phyloP scores from a whole-genome alignment of 2,329 filamentous ascomycete species.

The Penicillium griseofulvum region DNA sequence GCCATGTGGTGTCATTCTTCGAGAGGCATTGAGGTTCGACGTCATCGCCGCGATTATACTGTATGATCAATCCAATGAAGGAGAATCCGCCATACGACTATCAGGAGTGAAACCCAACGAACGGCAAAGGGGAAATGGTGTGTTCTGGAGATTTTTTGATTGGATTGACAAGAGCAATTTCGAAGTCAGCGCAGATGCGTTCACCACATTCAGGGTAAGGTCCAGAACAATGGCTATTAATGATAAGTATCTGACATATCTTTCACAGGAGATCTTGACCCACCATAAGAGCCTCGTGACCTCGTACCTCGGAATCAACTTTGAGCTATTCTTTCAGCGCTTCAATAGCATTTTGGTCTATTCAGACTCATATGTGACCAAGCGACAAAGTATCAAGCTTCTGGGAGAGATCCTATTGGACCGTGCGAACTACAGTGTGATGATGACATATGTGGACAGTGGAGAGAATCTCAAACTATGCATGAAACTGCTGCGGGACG shows the following conservation, averaged over 20 bases:
- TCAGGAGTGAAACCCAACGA: slow-evolving; percentile 73
- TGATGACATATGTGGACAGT: slow-evolving; percentile 94
- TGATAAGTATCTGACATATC: background rate
- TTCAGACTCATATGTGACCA: slow-evolving; percentile 95
- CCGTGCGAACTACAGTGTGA: slow-evolving; percentile 93
- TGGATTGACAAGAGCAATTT: slow-evolving; percentile 98
- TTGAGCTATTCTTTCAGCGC: slow-evolving; percentile 85
- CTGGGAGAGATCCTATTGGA: slow-evolving; percentile 93
- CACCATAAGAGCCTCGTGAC: slow-evolving; percentile 90
- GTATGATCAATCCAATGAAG: slow-evolving; percentile 79
- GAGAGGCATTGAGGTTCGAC: slow-evolving; percentile 88
- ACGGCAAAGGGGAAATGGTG: slow-evolving; percentile 73
- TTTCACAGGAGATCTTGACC: slow-evolving; percentile 76
- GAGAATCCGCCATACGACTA: slow-evolving; percentile 72
- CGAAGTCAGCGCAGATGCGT: slow-evolving; percentile 94
- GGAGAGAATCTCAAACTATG: slow-evolving; percentile 96
- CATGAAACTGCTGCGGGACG: slow-evolving; percentile 94
- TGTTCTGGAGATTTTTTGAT: slow-evolving; percentile 96
- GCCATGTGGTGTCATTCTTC: slow-evolving; percentile 81
- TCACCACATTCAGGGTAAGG: slow-evolving; percentile 88
- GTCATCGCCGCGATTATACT: slow-evolving; percentile 86
- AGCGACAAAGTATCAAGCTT: slow-evolving; percentile 95
- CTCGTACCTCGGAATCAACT: slow-evolving; percentile 83
- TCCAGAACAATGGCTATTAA: background rate
- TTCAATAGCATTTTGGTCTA: slow-evolving; percentile 88